Conservation (phyloP, 129 eudicot genomes). For the Deinandra increscens region DNA sequence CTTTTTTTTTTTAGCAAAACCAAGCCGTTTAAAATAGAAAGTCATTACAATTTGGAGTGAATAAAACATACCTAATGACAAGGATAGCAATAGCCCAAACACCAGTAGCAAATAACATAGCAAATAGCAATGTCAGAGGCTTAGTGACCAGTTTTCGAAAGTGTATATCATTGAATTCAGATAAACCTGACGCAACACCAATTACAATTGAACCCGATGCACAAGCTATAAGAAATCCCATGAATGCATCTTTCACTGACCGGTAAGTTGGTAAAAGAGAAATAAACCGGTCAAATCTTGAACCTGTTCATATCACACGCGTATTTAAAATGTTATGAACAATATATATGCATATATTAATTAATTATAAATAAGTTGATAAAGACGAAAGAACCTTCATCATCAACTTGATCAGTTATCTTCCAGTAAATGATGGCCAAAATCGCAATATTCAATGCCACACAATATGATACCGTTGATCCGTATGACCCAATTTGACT, state of each 20-base stretch:
- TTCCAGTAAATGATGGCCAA: conserved; percentile 7
- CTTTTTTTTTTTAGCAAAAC: too few relatives aligned
- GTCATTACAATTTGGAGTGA: too few relatives aligned
- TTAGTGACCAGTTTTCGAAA: neutral
- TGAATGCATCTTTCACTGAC: conserved; percentile 9
- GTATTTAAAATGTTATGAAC: neutral
- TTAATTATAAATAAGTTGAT: neutral
- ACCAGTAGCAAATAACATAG: neutral
- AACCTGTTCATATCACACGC: conserved; percentile 14
- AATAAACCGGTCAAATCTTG: neutral
- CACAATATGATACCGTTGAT: neutral
- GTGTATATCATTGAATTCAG: neutral
- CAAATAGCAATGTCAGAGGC: neutral
- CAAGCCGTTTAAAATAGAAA: too few relatives aligned
- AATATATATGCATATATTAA: too few relatives aligned
- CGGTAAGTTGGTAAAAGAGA: neutral
- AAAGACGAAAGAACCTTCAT: neutral
- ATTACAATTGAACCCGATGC: neutral
- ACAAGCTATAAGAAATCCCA: conserved; percentile 5
- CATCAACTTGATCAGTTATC: neutral
- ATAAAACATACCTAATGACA: conserved; percentile 9
- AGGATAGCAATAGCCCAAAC: conserved; percentile 4
- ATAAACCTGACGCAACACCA: neutral
- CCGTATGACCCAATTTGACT: neutral
- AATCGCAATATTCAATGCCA: neutral